Evolutionary conservation across 768 basidiomycete species (phyloP).

Genomic region (Cantharellus anzutake): DNA sequence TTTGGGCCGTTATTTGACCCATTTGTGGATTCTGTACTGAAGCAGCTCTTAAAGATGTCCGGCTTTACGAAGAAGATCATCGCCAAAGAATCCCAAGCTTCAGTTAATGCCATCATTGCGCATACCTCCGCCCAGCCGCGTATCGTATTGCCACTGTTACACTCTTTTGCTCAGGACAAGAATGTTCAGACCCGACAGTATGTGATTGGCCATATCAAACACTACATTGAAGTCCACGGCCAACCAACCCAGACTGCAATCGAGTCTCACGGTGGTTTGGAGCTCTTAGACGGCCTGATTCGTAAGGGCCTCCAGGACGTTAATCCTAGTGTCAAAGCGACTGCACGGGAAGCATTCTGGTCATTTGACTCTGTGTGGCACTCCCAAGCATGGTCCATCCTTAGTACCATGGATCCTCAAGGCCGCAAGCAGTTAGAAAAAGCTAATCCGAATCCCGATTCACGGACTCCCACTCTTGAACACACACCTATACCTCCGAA

Average conservation of each 20-base stretch:
- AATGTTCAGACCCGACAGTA: conserved; percentile 52
- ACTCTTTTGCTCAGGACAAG: conserved; percentile 58
- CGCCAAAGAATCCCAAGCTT: conserved; percentile 66
- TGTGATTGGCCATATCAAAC: conserved; percentile 48
- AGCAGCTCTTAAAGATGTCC: conserved; percentile 69
- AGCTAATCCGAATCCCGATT: conserved; percentile 42
- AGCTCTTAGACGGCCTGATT: conserved; percentile 53
- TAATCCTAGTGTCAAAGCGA: conserved; percentile 62
- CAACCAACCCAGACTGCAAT: conserved; percentile 40
- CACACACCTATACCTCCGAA: conserved; percentile 39
- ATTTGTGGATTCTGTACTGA: conserved; percentile 55
- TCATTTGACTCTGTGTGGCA: conserved; percentile 57
- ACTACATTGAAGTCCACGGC: conserved; percentile 58
- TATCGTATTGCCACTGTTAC: conserved; percentile 46
- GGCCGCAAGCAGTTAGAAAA: conserved; percentile 76
- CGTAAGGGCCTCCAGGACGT: conserved; percentile 58
- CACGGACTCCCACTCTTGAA: conserved; percentile 24
- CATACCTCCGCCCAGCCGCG: conserved; percentile 56
- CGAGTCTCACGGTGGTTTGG: conserved; percentile 48
- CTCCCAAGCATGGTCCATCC: conserved; percentile 39
- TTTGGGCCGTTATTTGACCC: conserved; percentile 58
- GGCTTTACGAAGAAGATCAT: conserved; percentile 85
- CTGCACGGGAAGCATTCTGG: conserved; percentile 62
- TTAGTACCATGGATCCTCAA: conserved; percentile 44
- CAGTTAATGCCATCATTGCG: conserved; percentile 45